Evolutionary conservation across 805 yeast genomes (phyloP), one percentile per base, ranked within the genome.

Genomic region (Candida verbasci): DNA sequence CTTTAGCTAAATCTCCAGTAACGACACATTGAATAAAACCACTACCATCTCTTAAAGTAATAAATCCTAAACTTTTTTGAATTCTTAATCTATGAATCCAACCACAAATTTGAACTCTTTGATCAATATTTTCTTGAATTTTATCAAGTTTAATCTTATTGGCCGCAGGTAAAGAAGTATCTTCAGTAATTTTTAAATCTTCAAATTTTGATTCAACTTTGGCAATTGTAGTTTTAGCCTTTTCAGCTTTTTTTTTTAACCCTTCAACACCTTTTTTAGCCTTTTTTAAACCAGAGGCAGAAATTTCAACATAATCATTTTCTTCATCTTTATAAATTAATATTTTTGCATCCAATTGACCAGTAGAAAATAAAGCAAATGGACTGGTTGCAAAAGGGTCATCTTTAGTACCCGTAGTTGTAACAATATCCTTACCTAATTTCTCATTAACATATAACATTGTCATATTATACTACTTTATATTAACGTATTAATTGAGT

Each of bases 201-300:
- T 86, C 94, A 55, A 86, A 69, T 52, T 84, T 74, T 54, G 80
- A 78, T 35, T 85, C 82, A 30, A 78, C 78, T 40, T 87, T 94
- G 51, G 76, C 77, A 47, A 78, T 80, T 24, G 73, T 78, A 47
- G 72, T 54, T 52, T 73, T 72, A 49, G 78, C 71, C 66, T 82
- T 83, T 44, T 80, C 87, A 35, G 70, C 75, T 61, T 81, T 84
- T 69, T 89, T 91, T 65, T 78, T 86, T 45, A 93, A 68, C 4
- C 95, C 91, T 23, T 89, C 97, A 39, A 84, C 93, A 42, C 96
- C 97, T 62, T 93, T 93, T 63, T 86, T 86, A 50, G 97, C 97
- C 67, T 91, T 93, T 69, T 93, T 93, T 56, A 91, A 67, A 6
- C 96, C 97, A 36, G 94, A 80, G 4, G 96, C 87, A 12, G 88